Conservation (phyloP, 805 yeast species). For the Lipomyces orientalis region DNA sequence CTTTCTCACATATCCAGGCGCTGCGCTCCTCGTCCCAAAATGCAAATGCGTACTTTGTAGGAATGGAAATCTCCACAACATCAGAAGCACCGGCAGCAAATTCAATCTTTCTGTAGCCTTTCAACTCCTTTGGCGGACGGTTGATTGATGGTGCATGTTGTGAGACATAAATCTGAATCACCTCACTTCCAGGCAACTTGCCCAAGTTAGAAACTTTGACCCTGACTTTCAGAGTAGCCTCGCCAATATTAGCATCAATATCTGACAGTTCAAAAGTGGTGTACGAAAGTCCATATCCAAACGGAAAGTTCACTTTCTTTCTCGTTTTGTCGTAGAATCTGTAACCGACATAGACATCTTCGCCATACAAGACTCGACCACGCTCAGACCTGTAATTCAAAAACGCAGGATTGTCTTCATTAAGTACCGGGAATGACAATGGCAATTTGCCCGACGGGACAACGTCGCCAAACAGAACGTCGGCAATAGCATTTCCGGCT, state of each 20-base stretch:
- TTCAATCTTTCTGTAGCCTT: slow-evolving; percentile 58
- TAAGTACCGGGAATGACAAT: slow-evolving; percentile 58
- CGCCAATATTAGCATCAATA: not conserved
- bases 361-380: slow-evolving; percentile 65
- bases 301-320: slow-evolving; percentile 59
- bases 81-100: slow-evolving; percentile 50
- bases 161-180: slow-evolving; percentile 59
- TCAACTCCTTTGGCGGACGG: slow-evolving; percentile 66
- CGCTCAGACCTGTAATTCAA: slow-evolving; percentile 57
- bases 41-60: slow-evolving; percentile 58
- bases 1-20: slow-evolving; percentile 60
- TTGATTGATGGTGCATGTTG: slow-evolving; percentile 48
- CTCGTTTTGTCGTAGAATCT: slow-evolving; percentile 59
- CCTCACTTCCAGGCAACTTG: slow-evolving; percentile 56
- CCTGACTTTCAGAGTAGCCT: slow-evolving; percentile 5
- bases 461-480: slow-evolving; percentile 62
- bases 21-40: slow-evolving; percentile 57
- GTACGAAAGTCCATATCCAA: slow-evolving; percentile 69
- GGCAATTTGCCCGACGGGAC: slow-evolving; percentile 68
- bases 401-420: slow-evolving; percentile 63
- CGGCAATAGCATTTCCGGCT: slow-evolving; percentile 64
- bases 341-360: slow-evolving; percentile 69
- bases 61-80: slow-evolving; percentile 49
- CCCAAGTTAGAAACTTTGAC: slow-evolving; percentile 40
- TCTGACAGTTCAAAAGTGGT: slow-evolving; percentile 49